These are phyloP conservation scores for Pseudozyma sp. DNA, from an alignment of 1,284 basidiomycete genomes.

Conservation along the genomic window DNA sequence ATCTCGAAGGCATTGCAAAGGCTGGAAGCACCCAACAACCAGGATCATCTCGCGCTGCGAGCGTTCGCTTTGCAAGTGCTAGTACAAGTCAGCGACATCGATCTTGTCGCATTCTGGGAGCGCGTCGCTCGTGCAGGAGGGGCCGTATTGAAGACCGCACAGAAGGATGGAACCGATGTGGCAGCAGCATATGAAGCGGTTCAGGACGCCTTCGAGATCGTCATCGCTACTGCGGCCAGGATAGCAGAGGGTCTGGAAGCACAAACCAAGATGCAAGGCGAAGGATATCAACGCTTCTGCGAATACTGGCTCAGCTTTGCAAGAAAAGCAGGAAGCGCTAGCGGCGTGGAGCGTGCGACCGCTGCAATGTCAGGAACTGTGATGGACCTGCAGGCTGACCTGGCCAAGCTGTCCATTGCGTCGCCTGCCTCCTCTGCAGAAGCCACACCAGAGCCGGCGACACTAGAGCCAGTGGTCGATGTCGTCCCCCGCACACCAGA, in stretches of 20 bases:
- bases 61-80: conserved; percentile 45
- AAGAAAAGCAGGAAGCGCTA: conserved; percentile 30
- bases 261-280: conserved; percentile 21
- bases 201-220: conserved; percentile 38
- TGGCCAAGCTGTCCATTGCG: background rate
- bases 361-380: conserved; percentile 20
- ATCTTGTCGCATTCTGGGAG: conserved; percentile 57
- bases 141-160: conserved; percentile 26
- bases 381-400: background rate
- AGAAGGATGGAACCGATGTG: conserved; percentile 21
- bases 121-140: conserved; percentile 43
- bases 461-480: background rate
- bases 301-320: conserved; percentile 52
- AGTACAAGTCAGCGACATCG: conserved; percentile 42
- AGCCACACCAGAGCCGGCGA: background rate
- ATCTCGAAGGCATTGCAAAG: conserved; percentile 37
- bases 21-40: conserved; percentile 27
- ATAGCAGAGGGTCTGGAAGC: conserved; percentile 13
- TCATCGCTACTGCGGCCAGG: conserved; percentile 31
- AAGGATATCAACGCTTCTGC: conserved; percentile 46
- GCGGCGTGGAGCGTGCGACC: conserved; percentile 38
- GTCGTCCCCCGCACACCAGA: background rate
- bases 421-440: background rate
- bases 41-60: conserved; percentile 25
- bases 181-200: conserved; percentile 26